phyloP scores from a whole-genome alignment of 2,329 filamentous ascomycete genomes.

The Daldinia sp. region DNA sequence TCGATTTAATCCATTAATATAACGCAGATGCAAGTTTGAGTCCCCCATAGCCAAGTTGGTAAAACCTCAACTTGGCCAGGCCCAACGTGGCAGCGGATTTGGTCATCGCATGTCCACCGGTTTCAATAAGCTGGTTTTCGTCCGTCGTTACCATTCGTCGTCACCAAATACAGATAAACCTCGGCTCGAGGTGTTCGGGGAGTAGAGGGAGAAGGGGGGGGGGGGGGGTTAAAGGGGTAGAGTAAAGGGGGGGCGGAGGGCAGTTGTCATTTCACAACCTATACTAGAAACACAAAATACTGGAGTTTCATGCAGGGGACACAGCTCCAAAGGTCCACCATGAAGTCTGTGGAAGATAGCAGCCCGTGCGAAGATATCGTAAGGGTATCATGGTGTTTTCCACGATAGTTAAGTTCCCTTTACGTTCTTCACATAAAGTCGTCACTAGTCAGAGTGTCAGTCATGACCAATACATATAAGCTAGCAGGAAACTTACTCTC shows the following conservation, averaged over 20 bases:
- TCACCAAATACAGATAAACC: constrained; percentile 10
- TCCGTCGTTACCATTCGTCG: constrained; percentile 24
- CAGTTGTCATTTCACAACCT: neutral
- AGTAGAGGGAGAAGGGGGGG: neutral
- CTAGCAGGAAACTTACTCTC: constrained; percentile 71
- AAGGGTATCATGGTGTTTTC: constrained; percentile 19
- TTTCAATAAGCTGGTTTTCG: neutral
- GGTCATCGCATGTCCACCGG: neutral
- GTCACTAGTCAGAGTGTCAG: constrained; percentile 57
- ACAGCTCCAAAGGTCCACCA: constrained; percentile 13
- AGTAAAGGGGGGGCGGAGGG: constrained; percentile 2
- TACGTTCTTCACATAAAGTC: constrained; percentile 72
- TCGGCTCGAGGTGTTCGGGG: neutral
- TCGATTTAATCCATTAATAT: constrained; percentile 8
- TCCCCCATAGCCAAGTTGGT: neutral
- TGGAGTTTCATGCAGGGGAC: constrained; percentile 13
- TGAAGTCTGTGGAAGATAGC: neutral
- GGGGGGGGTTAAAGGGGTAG: too few species aligned
- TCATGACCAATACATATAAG: neutral
- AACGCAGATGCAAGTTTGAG: constrained; percentile 9
- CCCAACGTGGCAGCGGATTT: neutral
- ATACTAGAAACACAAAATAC: constrained; percentile 22
- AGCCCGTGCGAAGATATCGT: neutral
- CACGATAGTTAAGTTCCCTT: constrained; percentile 28
- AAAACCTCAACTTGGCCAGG: neutral